Percentiles rank a stretch among this genome's conserved stretches.
phyloP scores from a whole-genome alignment of 345 rosid genomes.

The Gossypium rotundifolium region DNA sequence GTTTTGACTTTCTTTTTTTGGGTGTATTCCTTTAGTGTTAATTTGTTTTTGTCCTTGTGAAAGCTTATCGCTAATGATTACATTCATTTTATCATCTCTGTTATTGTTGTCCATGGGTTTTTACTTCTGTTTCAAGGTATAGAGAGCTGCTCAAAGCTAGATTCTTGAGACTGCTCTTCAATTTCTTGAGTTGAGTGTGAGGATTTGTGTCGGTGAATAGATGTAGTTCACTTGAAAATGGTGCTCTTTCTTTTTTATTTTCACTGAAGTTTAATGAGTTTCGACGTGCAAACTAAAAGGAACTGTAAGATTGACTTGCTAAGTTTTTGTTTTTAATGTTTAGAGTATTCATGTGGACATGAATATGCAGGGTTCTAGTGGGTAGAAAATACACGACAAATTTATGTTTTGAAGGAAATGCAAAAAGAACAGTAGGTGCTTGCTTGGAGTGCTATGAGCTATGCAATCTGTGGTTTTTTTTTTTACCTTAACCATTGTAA shows the following conservation, averaged over 20 bases:
- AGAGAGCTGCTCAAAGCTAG: background rate
- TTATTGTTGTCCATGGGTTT: background rate
- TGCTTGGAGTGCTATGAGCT: background rate
- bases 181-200: background rate
- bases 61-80: background rate
- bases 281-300: background rate
- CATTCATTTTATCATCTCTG: background rate
- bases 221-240: conserved; percentile 5
- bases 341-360: background rate
- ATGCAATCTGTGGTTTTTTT: background rate
- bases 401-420: background rate
- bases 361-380: background rate
- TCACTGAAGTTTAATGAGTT: background rate
- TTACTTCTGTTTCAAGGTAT: background rate
- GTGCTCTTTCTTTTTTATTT: background rate
- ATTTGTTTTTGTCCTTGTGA: too few species aligned
- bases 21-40: background rate
- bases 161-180: background rate
- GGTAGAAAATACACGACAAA: background rate
- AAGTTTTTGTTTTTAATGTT: background rate
- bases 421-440: background rate
- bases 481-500: background rate
- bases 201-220: background rate
- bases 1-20: background rate
- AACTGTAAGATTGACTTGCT: background rate